phyloP scores from a whole-genome alignment of 345 rosid genomes.

The Brassica juncea region DNA sequence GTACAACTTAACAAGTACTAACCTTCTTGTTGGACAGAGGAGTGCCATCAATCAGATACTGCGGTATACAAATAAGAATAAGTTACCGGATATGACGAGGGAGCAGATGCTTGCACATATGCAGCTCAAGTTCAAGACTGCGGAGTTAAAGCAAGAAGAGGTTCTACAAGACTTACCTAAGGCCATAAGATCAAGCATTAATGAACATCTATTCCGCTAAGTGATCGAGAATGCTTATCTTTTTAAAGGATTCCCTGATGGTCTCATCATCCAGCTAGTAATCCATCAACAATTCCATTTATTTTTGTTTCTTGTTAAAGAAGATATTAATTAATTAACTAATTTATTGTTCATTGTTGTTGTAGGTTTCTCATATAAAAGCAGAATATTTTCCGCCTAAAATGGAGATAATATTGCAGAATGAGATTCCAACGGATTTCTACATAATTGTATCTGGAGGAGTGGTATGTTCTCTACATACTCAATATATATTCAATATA shows the following conservation, averaged over 20 bases:
- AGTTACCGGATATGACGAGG: slow-evolving; percentile 76
- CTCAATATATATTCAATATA: not conserved
- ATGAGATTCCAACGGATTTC: slow-evolving; percentile 91
- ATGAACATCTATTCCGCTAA: slow-evolving; percentile 70
- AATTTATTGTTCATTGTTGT: not conserved
- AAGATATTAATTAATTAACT: not conserved
- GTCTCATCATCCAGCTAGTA: slow-evolving; percentile 75
- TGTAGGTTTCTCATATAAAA: slow-evolving; percentile 74
- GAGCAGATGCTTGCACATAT: slow-evolving; percentile 93
- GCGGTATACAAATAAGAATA: slow-evolving; percentile 75
- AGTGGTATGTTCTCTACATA: slow-evolving; percentile 53
- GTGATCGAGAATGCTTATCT: slow-evolving; percentile 64
- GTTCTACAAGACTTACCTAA: slow-evolving; percentile 81
- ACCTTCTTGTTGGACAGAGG: slow-evolving; percentile 55
- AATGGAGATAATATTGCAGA: slow-evolving; percentile 81
- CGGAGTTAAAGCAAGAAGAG: slow-evolving; percentile 81
- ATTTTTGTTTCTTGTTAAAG: not conserved
- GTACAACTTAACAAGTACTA: not conserved
- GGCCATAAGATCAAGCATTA: slow-evolving; percentile 83
- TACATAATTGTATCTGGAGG: slow-evolving; percentile 86
- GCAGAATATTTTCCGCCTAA: slow-evolving; percentile 96
- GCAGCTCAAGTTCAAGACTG: slow-evolving; percentile 91
- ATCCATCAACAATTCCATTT: not conserved
- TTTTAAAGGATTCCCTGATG: slow-evolving; percentile 72
- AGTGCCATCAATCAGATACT: slow-evolving; percentile 71